Conservation (phyloP, 202 grass and related monocot genomes). For the Digitaria exilis region DNA sequence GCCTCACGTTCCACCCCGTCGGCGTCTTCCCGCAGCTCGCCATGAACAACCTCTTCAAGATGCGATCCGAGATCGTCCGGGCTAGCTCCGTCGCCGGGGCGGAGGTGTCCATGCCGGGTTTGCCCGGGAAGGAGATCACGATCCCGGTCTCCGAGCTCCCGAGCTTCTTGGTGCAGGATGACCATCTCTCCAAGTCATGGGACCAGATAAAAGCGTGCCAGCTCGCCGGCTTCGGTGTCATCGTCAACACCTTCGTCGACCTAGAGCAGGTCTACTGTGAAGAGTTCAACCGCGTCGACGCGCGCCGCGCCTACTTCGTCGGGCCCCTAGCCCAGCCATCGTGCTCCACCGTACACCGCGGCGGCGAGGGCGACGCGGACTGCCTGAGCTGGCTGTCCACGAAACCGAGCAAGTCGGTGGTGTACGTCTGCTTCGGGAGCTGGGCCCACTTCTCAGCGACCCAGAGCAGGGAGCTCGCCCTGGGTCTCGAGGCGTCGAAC, state of each 20-base stretch:
- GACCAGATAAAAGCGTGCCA: conserved; percentile 54
- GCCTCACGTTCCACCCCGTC: conserved; percentile 76
- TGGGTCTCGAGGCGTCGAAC: conserved; percentile 60
- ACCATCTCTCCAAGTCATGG: conserved; percentile 60
- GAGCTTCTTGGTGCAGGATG: conserved; percentile 52
- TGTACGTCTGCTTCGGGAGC: conserved; percentile 73
- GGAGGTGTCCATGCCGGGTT: conserved; percentile 49
- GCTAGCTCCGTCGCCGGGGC: neutral
- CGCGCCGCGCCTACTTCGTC: conserved; percentile 69
- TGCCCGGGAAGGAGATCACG: conserved; percentile 55
- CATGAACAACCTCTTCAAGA: conserved; percentile 60
- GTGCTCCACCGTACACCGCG: conserved; percentile 39
- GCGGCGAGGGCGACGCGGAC: conserved; percentile 41
- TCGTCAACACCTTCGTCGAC: conserved; percentile 80
- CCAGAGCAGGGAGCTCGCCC: conserved; percentile 55
- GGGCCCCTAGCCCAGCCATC: conserved; percentile 46
- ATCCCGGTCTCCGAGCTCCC: conserved; percentile 80
- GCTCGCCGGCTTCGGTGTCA: conserved; percentile 59
- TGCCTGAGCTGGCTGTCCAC: conserved; percentile 63
- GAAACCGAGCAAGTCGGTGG: conserved; percentile 47
- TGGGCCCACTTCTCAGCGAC: conserved; percentile 47
- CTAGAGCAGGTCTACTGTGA: conserved; percentile 73
- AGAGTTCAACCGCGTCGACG: conserved; percentile 57
- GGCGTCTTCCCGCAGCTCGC: conserved; percentile 76
- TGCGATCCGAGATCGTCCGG: conserved; percentile 45